Evolutionary conservation across 2,329 filamentous ascomycete species (phyloP).

Genomic region (Ophiostoma ulmi): DNA sequence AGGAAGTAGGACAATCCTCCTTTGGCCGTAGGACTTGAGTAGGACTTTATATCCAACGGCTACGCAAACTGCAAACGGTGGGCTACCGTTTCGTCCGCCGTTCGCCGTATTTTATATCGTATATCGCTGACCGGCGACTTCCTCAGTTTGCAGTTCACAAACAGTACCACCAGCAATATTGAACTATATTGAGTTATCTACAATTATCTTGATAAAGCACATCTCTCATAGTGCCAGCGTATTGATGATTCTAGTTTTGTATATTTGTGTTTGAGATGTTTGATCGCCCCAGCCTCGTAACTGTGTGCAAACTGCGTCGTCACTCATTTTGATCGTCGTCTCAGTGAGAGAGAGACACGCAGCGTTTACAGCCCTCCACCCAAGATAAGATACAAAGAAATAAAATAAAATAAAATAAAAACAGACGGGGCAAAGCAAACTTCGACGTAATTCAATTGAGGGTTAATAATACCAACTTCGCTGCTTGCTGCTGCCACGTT

Average conservation of each 20-base stretch:
- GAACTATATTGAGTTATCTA: too few species aligned
- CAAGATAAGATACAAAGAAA: neutral
- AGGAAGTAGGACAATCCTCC: neutral
- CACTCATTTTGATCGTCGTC: conserved; percentile 5
- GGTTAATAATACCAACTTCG: neutral
- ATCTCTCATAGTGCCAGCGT: neutral
- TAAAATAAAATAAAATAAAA: neutral
- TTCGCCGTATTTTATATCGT: too few species aligned
- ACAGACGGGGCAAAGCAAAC: conserved; percentile 2
- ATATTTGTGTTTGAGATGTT: neutral
- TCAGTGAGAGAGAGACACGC: neutral
- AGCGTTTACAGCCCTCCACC: neutral
- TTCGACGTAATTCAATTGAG: neutral
- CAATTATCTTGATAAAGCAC: neutral
- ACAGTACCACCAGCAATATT: neutral
- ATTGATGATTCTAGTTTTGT: neutral
- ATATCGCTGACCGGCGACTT: neutral
- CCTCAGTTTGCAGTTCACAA: neutral
- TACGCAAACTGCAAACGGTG: neutral
- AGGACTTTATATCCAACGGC: conserved; percentile 6
- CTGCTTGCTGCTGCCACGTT: neutral
- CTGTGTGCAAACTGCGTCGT: neutral
- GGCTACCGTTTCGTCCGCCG: neutral
- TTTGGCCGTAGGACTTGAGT: conserved; percentile 12
- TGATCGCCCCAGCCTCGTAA: neutral